Evolutionary conservation across 148 eudicot genomes (phyloP).

Genomic region (Chenopodium berlandieri): DNA sequence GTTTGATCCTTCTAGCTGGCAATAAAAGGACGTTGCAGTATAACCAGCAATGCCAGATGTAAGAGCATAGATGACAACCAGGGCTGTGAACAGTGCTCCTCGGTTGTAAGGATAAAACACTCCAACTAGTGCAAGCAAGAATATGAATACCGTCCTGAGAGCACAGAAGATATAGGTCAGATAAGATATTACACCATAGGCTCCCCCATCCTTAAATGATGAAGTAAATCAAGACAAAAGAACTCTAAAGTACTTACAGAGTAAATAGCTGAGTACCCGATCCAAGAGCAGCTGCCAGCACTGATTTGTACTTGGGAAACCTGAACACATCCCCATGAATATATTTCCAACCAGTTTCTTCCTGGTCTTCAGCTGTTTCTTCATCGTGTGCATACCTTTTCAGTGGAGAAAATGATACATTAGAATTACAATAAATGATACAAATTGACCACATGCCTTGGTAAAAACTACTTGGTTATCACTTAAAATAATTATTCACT

Average conservation of each 20-base stretch:
- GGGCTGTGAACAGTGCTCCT: constrained; percentile 38
- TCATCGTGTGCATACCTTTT: constrained; percentile 82
- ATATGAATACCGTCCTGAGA: constrained; percentile 33
- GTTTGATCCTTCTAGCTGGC: constrained; percentile 42
- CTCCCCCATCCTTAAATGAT: not conserved
- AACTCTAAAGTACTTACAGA: constrained; percentile 44
- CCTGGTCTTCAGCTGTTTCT: constrained; percentile 79
- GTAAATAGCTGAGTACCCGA: constrained; percentile 79
- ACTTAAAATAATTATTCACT: not conserved
- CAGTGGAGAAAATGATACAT: not conserved
- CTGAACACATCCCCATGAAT: constrained; percentile 86
- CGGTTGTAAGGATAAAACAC: constrained; percentile 41
- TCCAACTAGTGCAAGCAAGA: constrained; percentile 39
- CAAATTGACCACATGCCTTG: not conserved
- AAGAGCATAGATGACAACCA: constrained; percentile 42
- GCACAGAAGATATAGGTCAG: constrained; percentile 4
- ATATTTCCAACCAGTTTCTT: constrained; percentile 90
- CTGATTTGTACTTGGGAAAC: constrained; percentile 64
- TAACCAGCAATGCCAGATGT: constrained; percentile 43
- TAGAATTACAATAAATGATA: not conserved
- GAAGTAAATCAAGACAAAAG: no score
- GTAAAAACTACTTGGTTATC: not conserved
- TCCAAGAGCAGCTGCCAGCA: constrained; percentile 80
- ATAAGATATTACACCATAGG: not conserved
- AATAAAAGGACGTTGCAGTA: constrained; percentile 38